Evolutionary conservation across 2,329 filamentous ascomycete species (phyloP), one percentile per base, ranked within the genome.

Genomic region (Xylaria sp.): DNA sequence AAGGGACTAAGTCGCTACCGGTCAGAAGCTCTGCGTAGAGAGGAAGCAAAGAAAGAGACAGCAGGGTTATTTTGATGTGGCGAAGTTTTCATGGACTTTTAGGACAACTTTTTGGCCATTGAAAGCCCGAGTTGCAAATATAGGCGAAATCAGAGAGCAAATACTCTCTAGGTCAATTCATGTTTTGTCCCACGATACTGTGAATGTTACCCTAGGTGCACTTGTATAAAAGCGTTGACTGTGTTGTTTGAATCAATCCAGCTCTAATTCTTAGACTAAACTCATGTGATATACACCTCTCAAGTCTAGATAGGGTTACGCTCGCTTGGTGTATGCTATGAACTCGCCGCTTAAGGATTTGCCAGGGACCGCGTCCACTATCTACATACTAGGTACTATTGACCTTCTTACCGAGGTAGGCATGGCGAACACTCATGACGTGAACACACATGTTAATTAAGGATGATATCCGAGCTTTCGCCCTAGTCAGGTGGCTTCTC

Each of bases 21-120:
- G 40, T 56, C 42, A 45, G 37, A 61, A 57, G 38, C 53, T 65
- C 60, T 57, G 66, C 28, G 56, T 57, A 60, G 59, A 61, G 33
- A 45, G 21, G 57, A 53, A 64, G 25, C 56, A 64, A 65, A 35
- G 58, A 65, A 59, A 38, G 43, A 37, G 59, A 40, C 21, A 45
- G 17, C 38, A 35, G 47, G n/a, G 35, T 61, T 51, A 66, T 61
- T 64, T 47, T 65, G 55, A 60, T 68, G 61, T 65, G 64, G 19
- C 40, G 54, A 25, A 49, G 38, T 21, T 33, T 35, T 42, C 67
- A 46, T 66, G 64, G 60, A 47, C 43, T 66, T 67, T 49, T 63
- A 57, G 33, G 57, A 45, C 52, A 38, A 57, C 64, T 67, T 57
- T 62, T 55, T 37, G 59, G 61, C 59, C 53, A 37, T 57, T 40